Evolutionary conservation across 805 yeast genomes (phyloP), one percentile per base, ranked within the genome.

Genomic region (Sungouiella thailandica): DNA sequence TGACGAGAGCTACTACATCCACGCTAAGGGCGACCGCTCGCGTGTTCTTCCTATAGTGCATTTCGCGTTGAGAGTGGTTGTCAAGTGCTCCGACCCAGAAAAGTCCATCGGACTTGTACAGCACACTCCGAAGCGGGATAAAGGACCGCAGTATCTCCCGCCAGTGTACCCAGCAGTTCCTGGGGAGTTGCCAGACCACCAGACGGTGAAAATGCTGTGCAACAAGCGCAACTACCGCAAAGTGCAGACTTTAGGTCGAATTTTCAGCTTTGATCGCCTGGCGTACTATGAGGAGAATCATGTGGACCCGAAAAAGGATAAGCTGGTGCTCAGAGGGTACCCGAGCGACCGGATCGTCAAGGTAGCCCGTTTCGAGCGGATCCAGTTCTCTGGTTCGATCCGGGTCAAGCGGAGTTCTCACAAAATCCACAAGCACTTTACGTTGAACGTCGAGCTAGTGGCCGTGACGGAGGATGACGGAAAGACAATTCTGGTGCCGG

Each of bases 121-220:
- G 44, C 87, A 80, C 44, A 81, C 88, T 0, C 81, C 88, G 1
- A 81, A 82, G 52, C 60, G 89, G 43, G 88, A 81, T 46, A 70
- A 74, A 44, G 87, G 87, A 0, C 87, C 86, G 0, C 86, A 79
- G 52, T 68, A 71, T 41, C 54, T 72, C 1, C 87, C 87, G 0
- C 76, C 78, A 9, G 57, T 70, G 6, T 70, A 69, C 44, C 75
- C 80, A 4, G 70, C 77, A 4, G 70, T 78, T 6, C 85, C 84
- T 0, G 77, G 83, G 0, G 60, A 58, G 13, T 56, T 80, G 29
- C 87, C 88, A 1, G 65, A 69, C 31, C 87, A 79, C 48, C 71
- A 68, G 13, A 62, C 70, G 2, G 74, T 80, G 18, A 70, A 70
- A 45, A 75, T 74, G 36, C 72, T 80, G 4, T 78, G 84, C 18